phyloP scores from a whole-genome alignment of 1,139 yeast species.

The Debaryomyces sp. region DNA sequence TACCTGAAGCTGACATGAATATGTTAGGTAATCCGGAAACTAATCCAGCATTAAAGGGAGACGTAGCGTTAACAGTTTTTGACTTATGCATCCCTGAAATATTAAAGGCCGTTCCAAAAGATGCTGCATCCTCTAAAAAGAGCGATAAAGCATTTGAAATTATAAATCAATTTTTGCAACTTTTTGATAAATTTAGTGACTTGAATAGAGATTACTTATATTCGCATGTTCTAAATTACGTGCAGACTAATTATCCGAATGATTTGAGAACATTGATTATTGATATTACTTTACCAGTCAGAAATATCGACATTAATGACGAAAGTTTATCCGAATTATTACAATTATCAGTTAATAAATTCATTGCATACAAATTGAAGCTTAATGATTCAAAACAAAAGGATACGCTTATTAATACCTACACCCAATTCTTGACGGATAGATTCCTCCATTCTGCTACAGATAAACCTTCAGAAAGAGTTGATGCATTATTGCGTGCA shows the following conservation, averaged over 20 bases:
- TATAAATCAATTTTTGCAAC: constrained; percentile 47
- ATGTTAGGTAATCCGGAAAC: constrained; percentile 84
- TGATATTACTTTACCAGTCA: constrained; percentile 69
- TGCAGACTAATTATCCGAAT: constrained; percentile 41
- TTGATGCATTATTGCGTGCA: constrained; percentile 37
- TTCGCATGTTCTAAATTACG: constrained; percentile 60
- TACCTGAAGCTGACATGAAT: constrained; percentile 88
- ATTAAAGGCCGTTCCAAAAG: constrained; percentile 32
- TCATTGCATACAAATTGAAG: constrained; percentile 60
- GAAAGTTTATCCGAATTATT: constrained; percentile 57
- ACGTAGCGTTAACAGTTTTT: constrained; percentile 79
- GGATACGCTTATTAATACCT: constrained; percentile 46
- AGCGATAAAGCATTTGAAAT: constrained; percentile 45
- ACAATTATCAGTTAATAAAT: constrained; percentile 73
- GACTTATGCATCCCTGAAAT: constrained; percentile 69
- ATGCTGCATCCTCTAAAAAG: constrained; percentile 26
- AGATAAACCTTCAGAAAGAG: constrained; percentile 23
- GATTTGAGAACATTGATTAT: constrained; percentile 49
- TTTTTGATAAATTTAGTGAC: constrained; percentile 69
- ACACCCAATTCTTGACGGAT: constrained; percentile 40
- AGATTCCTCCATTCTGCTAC: constrained; percentile 25
- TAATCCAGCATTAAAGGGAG: constrained; percentile 90
- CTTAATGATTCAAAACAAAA: constrained; percentile 33
- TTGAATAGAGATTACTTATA: constrained; percentile 71
- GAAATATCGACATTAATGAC: constrained; percentile 46